Base-by-base conservation (phyloP, 495 filamentous ascomycete species). In the Beverwykella pulmonaria region DNA sequence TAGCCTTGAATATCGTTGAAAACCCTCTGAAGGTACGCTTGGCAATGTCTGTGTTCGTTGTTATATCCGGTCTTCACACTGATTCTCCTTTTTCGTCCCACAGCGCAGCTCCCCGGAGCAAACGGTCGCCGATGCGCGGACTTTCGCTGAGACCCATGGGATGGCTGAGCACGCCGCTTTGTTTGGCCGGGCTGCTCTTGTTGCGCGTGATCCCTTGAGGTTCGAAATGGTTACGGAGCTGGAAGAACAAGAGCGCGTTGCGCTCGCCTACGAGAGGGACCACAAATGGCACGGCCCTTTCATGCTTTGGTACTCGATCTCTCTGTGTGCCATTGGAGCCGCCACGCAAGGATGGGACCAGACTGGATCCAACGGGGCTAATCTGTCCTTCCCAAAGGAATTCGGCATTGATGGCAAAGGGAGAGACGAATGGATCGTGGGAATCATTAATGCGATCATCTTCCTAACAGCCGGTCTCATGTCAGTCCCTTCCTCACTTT, bases 331-430 rank as follows among this genome's bases (percentile, higher is more conserved):
- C 25, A 83, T 92, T 53, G 89, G 84, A 25, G 89, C 89, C 50
- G 87, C 87, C 9, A 85, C 88, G 1, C 88, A 90, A 22, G 77
- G 77, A 30, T 89, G 86, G 87, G 87, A 90, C 72, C 86, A 90
- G 66, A 88, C 87, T 22, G 87, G 84, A n/a, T 71, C 69, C 14
- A 90, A 90, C 65, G 88, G 87, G 46, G 88, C 88, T 32, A 90
- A 90, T 57, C 72, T 90, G 49, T 81, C 81, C 20, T 90, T 88
- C 72, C 84, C 84, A 0, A 59, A 73, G 29, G 82, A 82, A 32
- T 86, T 90, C 64, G 83, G 83, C 19, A 86, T 89, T 49, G 79
- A 80, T 0, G 71, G 77, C 14, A 36, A 47, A 2, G 86, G 84
- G 8, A 23, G 48, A 3, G 61, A 53, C n/a, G 60, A 55, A 27